Evolutionary conservation across 768 basidiomycete species (phyloP).

Genomic region (Naematelia encephala): DNA sequence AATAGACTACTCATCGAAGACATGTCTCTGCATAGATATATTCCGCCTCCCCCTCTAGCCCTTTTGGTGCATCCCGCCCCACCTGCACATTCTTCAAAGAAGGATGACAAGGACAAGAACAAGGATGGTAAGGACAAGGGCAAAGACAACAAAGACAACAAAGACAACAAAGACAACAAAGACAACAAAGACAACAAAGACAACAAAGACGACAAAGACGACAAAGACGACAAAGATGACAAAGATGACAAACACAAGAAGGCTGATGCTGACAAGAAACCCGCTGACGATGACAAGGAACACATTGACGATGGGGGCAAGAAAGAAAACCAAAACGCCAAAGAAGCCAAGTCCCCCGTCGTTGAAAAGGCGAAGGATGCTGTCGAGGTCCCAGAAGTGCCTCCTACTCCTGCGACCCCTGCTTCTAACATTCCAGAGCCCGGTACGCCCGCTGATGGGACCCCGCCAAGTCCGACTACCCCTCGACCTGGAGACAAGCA

Average conservation of each 20-base stretch:
- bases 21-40: slow-evolving; percentile 40
- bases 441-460: slow-evolving; percentile 18
- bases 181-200: slow-evolving; percentile 8
- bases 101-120: slow-evolving; percentile 12
- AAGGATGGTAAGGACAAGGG: slow-evolving; percentile 9
- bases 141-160: slow-evolving; percentile 9
- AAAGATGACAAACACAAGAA: slow-evolving; percentile 6
- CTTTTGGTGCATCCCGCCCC: slow-evolving; percentile 36
- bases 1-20: not conserved
- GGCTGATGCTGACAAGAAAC: slow-evolving; percentile 9
- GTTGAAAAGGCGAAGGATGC: not conserved
- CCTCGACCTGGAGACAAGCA: not conserved
- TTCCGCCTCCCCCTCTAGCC: slow-evolving; percentile 40
- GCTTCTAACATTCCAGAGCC: slow-evolving; percentile 30
- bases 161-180: slow-evolving; percentile 15
- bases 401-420: slow-evolving; percentile 17
- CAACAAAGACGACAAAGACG: slow-evolving; percentile 9
- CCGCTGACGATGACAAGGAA: slow-evolving; percentile 9
- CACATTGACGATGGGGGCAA: slow-evolving; percentile 7
- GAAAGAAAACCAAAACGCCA: slow-evolving; percentile 1
- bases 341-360: not conserved
- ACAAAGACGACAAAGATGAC: slow-evolving; percentile 7
- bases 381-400: slow-evolving; percentile 3
- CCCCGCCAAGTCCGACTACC: not conserved
- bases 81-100: slow-evolving; percentile 16